Conservation (phyloP, 441 rosid genomes). For the Macaranga tanarius region DNA sequence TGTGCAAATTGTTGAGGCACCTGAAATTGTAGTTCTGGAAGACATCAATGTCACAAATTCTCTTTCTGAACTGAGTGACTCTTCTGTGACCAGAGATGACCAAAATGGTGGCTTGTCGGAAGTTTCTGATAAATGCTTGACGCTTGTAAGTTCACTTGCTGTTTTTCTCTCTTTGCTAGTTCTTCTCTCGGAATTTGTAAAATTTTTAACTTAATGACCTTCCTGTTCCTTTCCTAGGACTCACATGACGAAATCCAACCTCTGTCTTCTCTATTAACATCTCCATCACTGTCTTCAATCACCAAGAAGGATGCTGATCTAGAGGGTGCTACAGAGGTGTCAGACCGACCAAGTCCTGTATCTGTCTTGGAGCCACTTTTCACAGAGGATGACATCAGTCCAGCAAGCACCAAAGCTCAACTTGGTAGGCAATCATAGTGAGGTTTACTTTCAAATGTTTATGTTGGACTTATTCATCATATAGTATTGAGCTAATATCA, state of each 20-base stretch:
- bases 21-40: conserved; percentile 36
- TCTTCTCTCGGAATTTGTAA: conserved; percentile 2
- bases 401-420: conserved; percentile 50
- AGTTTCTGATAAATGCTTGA: conserved; percentile 32
- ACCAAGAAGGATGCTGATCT: conserved; percentile 44
- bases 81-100: conserved; percentile 29
- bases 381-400: conserved; percentile 73
- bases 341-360: conserved; percentile 76
- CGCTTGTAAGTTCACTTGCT: conserved; percentile 39
- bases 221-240: conserved; percentile 45
- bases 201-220: conserved; percentile 5
- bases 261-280: conserved; percentile 44
- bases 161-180: conserved; percentile 4
- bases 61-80: conserved; percentile 32
- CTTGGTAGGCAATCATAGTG: conserved; percentile 44
- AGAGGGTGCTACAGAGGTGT: conserved; percentile 40
- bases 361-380: conserved; percentile 85
- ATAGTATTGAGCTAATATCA: conserved; percentile 28
- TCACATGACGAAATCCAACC: conserved; percentile 32
- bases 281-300: conserved; percentile 50
- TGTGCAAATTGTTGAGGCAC: conserved; percentile 32
- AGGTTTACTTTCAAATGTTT: conserved; percentile 9
- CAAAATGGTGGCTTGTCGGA: conserved; percentile 30
- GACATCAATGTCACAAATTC: conserved; percentile 33
- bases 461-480: background rate